Evolutionary conservation across 2,329 filamentous ascomycete species (phyloP), one percentile per base, ranked within the genome.

Genomic region (Colletotrichum simmondsii): DNA sequence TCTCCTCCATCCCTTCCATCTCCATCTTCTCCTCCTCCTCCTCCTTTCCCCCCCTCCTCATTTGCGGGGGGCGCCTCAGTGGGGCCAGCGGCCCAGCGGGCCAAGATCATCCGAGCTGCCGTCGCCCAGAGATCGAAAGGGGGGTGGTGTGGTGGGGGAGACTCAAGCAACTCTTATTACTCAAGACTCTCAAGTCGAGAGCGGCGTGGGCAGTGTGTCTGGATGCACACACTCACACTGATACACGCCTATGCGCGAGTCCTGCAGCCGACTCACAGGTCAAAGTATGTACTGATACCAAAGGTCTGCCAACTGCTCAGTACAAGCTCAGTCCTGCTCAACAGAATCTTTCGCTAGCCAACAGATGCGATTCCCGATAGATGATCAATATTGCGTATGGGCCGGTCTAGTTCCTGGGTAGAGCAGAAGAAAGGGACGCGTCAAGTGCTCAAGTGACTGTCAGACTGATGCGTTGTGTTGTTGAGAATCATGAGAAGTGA

Each of bases 41-140:
- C 67, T 58, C 30, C 56, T n/a, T 63, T 54, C n/a, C 60, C 71
- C 32, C 63, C 66, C 32, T 61, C 61, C 49, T 46, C 71, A 30
- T 69, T 35, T 67, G 71, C 62, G 66, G 71, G 71, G 71, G 57
- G 73, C 61, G 73, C 68, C 65, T 71, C 71, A 12, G 68, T 75
- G 65, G 74, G 74, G 65, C 74, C 74, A 72, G 68, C 68, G 68
- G 72, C 72, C 74, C 68, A 75, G 65, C 72, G 74, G 72, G 74
- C 74, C 68, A 74, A 67, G 65, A 74, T 72, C 74, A 74, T 75
- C 71, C 73, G 73, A 65, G 71, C 70, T 69, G 70, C 59, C 70
- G 70, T 60, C 60, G 65, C 42, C 65, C 65, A 54, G 65, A 68
- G 52, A 49, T 71, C 37, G 42, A 16, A n/a, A 35, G 26, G 30